Evolutionary conservation across 257 asterid genomes (phyloP), one percentile per base, ranked within the genome.

Genomic region (Ilex aquifolium): DNA sequence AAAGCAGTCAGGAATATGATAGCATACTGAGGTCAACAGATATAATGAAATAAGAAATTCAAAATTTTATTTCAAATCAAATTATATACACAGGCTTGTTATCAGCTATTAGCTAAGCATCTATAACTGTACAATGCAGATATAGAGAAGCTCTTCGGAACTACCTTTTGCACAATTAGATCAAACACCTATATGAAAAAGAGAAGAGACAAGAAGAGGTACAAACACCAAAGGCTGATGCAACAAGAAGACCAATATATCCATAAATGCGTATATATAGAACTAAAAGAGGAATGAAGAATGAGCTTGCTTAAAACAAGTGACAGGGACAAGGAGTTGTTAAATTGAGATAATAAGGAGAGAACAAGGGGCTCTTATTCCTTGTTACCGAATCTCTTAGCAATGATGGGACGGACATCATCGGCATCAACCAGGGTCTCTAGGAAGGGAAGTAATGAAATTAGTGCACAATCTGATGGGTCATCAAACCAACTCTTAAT

Each of bases 401-500:
- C 96, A 78, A 92, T 85, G 83, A 90, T 65, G 62, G 97, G 99
- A 31, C 97, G 95, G 27, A 92, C 99, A 68, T 92, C 99, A 63
- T 93, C 94, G 57, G 85, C 91, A 69, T 73, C 83, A 70, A 68
- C 96, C 91, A 92, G 81, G 42, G 88, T 83, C 90, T 89, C 97
- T 44, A 92, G 76, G 78, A 92, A 92, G 29, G 97, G 99, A 67
- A 92, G 91, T 67, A 92, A 73, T n/a, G 94, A 75, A 56, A 93
- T 64, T 15, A 93, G 83, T 7, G 89, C 95, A 68, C 71, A 60
- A 77, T 93, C 97, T 64, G 95, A 75, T 30, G 94, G 91, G 69
- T 93, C 99, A 77, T 89, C 87, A 62, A 87, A 87, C 99, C 99
- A 93, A 82, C 96, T 93, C 94, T 83, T 81, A 67, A 93, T 90